Evolutionary conservation across 176 grass and related monocot species (phyloP), one percentile per base, ranked within the genome.

Genomic region (Zea luxurians): DNA sequence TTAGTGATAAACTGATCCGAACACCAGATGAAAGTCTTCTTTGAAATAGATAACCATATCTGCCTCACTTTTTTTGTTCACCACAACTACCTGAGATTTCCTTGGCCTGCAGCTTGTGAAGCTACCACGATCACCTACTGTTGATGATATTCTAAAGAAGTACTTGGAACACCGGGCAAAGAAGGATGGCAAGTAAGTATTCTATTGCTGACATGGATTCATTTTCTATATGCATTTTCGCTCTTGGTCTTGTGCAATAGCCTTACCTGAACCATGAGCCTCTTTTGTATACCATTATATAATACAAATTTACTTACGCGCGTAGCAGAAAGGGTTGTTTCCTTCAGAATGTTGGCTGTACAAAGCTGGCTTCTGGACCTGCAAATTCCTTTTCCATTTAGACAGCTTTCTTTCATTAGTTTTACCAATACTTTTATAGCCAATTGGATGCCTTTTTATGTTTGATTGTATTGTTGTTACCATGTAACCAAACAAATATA

Each of bases 111-210:
- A 98, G 95, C 70, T 98, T 84, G 91, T 98, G 36, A 98, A 98
- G 59, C 80, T 98, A 83, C 95, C 95, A 45, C 70, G 95, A 62
- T 94, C 89, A 35, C 95, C 95, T 71, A 98, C 89, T 76, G 85
- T 98, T 43, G 95, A 98, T 84, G 95, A 90, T 55, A 94, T 94
- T 83, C 78, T 98, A 67, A 94, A 85, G 76, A 98, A 74, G 43
- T 98, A 98, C 70, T 88, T 98, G 46, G 95, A 94, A 80, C 81
- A 94, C 73, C 87, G 89, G 21, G 68, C 83, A 64, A 94, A 92
- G 80, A 98, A 98, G 78, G 95, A 98, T 92, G 90, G 64, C 82
- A 89, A 88, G 95, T 98, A 17, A 87, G 95, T 86, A 83, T 80
- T 82, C 37, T 68, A 79, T 73, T 80, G 64, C 59, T 61, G 64